Evolutionary conservation across 257 asterid species (phyloP).

Genomic region (Paraleonurus japonicus): DNA sequence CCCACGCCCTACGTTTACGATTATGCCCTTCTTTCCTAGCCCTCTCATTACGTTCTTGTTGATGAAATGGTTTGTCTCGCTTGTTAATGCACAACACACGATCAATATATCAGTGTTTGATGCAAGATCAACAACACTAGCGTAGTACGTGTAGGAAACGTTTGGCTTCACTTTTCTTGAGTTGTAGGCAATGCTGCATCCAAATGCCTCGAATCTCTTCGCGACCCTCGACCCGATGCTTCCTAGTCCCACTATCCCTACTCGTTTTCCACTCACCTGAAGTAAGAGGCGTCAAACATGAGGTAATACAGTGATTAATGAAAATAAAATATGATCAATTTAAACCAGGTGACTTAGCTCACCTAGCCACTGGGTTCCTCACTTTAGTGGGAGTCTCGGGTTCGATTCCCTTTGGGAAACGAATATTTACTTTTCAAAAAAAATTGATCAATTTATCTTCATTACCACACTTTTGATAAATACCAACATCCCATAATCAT

Average conservation of each 20-base stretch:
- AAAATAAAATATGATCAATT: too few species aligned
- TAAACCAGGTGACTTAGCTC: too few species aligned
- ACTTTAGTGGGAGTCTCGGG: too few species aligned
- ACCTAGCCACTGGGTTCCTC: too few species aligned
- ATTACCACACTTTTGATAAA: too few species aligned
- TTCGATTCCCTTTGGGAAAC: too few species aligned
- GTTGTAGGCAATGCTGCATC: conserved; percentile 61
- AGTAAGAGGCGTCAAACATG: too few species aligned
- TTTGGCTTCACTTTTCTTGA: conserved; percentile 49
- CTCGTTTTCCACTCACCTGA: conserved; percentile 73
- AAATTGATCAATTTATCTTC: too few species aligned
- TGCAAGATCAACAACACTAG: conserved; percentile 49
- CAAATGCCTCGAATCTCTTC: conserved; percentile 57
- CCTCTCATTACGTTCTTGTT: conserved; percentile 47
- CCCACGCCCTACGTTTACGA: conserved; percentile 71
- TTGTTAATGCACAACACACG: conserved; percentile 49
- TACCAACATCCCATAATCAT: too few species aligned
- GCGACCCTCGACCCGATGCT: conserved; percentile 62
- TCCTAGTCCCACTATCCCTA: conserved; percentile 78
- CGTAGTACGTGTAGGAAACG: conserved; percentile 38
- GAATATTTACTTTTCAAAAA: too few species aligned
- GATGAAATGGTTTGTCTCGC: conserved; percentile 53
- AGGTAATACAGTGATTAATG: too few species aligned
- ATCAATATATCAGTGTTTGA: conserved; percentile 47
- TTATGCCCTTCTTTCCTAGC: conserved; percentile 51